Evolutionary conservation across 164 flowering plant species (phyloP), one percentile per base, ranked within the genome.

Genomic region (Sextonia rubra): DNA sequence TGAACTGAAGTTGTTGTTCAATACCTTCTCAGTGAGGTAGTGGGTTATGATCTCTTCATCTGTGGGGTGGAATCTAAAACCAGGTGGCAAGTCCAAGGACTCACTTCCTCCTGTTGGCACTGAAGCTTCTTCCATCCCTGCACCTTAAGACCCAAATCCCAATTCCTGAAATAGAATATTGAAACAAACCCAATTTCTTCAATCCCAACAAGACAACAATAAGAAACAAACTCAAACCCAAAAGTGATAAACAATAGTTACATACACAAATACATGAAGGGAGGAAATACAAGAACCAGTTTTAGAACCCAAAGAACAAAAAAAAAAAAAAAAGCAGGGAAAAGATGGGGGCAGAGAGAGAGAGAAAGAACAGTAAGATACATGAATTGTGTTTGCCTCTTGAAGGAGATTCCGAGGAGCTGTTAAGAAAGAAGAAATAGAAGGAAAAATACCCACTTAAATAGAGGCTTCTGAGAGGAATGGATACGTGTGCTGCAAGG

Each of bases 61-160:
- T 2, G 90, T 87, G 2, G 90, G 90, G 64, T 87, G 90, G 69
- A 87, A 87, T 47, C 90, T 73, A 64, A 87, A 87, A 24, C 90
- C 90, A 12, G 90, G 90, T 1, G 90, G 90, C 81, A 85, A 65
- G 65, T 82, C 85, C 37, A 82, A 68, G 17, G 47, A 22, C 4
- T 77, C 83, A 6, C 81, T 79, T 29, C 73, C 79, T 70, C 47
- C 67, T 47, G 71, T 77, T 5, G 58, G 26, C 15, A 74, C 77
- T 22, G 74, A 63, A 24, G 71, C 77, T 7, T 76, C 84, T 49
- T 76, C 84, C 80, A 82, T 79, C 12, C 22, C n/a, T 24, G 22
- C 67, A 44, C n/a, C 69, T 48, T 12, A 49, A 26, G 20, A 32
- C 69, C 26, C 26, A 64, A 15, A 15, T 29, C 67, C 18, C 27